Conservation (phyloP, 768 basidiomycete species). For the Cubamyces sp. region DNA sequence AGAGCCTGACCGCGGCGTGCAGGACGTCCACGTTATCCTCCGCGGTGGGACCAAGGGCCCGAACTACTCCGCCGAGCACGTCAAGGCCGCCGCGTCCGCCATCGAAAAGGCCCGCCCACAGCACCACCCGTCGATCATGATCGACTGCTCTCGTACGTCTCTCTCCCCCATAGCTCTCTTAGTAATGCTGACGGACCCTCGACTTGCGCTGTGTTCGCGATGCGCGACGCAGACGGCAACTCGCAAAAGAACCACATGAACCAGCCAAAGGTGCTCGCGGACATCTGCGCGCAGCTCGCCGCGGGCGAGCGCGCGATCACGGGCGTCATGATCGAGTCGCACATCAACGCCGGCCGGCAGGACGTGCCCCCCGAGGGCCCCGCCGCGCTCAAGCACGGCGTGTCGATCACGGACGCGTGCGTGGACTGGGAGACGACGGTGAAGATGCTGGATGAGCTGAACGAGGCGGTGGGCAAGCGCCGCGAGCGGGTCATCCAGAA, state of each 20-base stretch:
- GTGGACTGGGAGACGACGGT: constrained; percentile 85
- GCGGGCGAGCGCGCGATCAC: constrained; percentile 76
- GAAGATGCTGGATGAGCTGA: constrained; percentile 71
- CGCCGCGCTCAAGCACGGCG: constrained; percentile 69
- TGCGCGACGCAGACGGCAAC: constrained; percentile 75
- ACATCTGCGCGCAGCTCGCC: constrained; percentile 74
- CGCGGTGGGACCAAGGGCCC: constrained; percentile 92
- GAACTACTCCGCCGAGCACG: constrained; percentile 80
- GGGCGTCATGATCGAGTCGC: constrained; percentile 97
- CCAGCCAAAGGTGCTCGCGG: constrained; percentile 79
- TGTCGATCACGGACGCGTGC: constrained; percentile 93
- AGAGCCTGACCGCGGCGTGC: not conserved
- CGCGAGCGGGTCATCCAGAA: constrained; percentile 46
- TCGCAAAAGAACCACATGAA: constrained; percentile 94
- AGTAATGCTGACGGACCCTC: not conserved
- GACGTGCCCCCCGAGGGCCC: constrained; percentile 79
- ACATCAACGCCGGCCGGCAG: constrained; percentile 90
- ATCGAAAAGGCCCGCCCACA: constrained; percentile 66
- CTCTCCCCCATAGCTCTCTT: not conserved
- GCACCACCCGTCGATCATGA: constrained; percentile 74
- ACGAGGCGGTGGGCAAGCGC: constrained; percentile 53
- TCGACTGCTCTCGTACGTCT: constrained; percentile 79
- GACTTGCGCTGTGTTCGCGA: too few species aligned
- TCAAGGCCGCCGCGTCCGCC: constrained; percentile 60
- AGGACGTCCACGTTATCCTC: constrained; percentile 94